A percentile compares a stretch with the other conserved stretches of the same genome.
These are phyloP conservation scores for Sclerotinia borealis DNA, from an alignment of 2,329 filamentous ascomycete genomes.

Conservation along the genomic window DNA sequence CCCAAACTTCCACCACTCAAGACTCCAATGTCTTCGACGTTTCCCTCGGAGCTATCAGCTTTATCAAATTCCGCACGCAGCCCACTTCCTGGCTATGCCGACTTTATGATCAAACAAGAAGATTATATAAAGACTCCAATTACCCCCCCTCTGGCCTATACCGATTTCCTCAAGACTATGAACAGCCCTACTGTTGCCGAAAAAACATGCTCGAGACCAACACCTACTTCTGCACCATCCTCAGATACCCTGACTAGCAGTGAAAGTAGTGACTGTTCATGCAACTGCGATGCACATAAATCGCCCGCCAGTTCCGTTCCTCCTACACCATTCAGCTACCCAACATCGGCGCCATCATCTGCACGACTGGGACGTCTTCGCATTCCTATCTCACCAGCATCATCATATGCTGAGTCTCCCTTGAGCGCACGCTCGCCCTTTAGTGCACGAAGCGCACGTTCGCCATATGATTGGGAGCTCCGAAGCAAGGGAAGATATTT, in stretches of 20 bases:
- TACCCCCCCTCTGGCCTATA: conserved; percentile 82
- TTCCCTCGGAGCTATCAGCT: conserved; percentile 53
- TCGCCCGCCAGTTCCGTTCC: conserved; percentile 52
- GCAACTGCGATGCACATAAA: conserved; percentile 49
- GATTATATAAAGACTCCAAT: conserved; percentile 73
- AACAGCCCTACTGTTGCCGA: conserved; percentile 35
- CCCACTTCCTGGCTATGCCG: conserved; percentile 56
- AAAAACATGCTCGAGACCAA: conserved; percentile 40
- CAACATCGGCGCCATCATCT: conserved; percentile 53
- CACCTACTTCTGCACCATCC: conserved; percentile 40
- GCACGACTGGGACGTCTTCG: conserved; percentile 56
- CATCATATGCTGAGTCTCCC: conserved; percentile 58
- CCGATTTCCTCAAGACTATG: conserved; percentile 85
- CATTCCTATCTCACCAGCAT: conserved; percentile 69
- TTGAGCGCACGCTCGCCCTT: conserved; percentile 63
- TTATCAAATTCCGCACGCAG: conserved; percentile 59
- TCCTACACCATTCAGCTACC: conserved; percentile 51
- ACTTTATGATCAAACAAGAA: conserved; percentile 60
- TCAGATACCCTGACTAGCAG: conserved; percentile 30
- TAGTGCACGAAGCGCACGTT: conserved; percentile 55
- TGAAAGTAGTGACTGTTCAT: conserved; percentile 50
- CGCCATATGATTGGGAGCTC: conserved; percentile 73
- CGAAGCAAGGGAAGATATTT: conserved; percentile 61
- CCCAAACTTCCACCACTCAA: conserved; percentile 57
- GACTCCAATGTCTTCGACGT: conserved; percentile 57